These are phyloP conservation scores for Carpinus fangiana DNA, from an alignment of 306 rosid species.

Conservation along the genomic window DNA sequence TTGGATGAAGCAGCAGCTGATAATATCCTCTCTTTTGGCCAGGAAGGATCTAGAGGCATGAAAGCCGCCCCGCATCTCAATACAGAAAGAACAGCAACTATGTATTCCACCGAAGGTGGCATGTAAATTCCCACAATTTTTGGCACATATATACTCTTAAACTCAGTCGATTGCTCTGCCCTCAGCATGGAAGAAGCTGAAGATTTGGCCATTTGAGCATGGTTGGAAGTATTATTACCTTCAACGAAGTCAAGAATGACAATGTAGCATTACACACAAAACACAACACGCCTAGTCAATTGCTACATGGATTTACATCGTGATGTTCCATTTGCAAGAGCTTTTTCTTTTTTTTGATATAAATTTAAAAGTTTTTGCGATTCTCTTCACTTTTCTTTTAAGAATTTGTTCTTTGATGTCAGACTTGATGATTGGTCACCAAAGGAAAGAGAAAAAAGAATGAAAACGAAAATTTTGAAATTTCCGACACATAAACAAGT, in stretches of 20 bases:
- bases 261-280: slow-evolving; percentile 18
- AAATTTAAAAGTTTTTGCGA: background rate
- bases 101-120: slow-evolving; percentile 78
- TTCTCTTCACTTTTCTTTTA: background rate
- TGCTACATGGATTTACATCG: background rate
- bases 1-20: slow-evolving; percentile 53
- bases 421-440: background rate
- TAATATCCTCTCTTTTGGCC: slow-evolving; percentile 70
- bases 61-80: slow-evolving; percentile 75
- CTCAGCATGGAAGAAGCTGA: slow-evolving; percentile 12
- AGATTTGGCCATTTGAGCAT: slow-evolving; percentile 22
- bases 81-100: slow-evolving; percentile 73
- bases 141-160: slow-evolving; percentile 38
- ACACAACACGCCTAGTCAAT: background rate
- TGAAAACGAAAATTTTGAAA: background rate
- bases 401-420: background rate
- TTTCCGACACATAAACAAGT: background rate
- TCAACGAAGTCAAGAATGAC: slow-evolving; percentile 17
- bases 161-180: slow-evolving; percentile 31
- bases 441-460: background rate
- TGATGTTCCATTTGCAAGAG: background rate
- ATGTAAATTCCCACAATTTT: slow-evolving; percentile 71
- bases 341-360: background rate
- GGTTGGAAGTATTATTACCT: slow-evolving; percentile 27
- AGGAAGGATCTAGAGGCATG: slow-evolving; percentile 80